Evolutionary conservation across 2,329 filamentous ascomycete species (phyloP).

Genomic region (Diplodia intermedia): DNA sequence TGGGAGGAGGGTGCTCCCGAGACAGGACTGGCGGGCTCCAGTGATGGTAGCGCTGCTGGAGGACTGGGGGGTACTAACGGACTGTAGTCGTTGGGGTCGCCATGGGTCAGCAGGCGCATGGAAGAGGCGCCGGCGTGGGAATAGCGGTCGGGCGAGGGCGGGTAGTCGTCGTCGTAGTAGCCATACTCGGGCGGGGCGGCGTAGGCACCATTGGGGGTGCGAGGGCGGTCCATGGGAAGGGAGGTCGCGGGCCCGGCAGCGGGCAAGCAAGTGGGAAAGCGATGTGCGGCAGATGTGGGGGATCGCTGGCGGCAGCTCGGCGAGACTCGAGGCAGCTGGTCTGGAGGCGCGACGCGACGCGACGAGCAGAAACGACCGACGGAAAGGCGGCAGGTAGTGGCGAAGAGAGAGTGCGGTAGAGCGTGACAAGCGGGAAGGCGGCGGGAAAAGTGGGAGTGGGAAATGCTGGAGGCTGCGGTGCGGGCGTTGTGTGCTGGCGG

Average conservation of each 20-base stretch:
- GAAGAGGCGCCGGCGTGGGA: slow-evolving; percentile 45
- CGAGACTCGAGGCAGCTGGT: slow-evolving; percentile 8
- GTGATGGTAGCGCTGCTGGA: slow-evolving; percentile 39
- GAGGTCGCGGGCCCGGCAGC: slow-evolving; percentile 27
- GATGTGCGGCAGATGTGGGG: slow-evolving; percentile 22
- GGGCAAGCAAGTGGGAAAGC: slow-evolving; percentile 14
- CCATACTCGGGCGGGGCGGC: slow-evolving; percentile 55
- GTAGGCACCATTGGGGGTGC: slow-evolving; percentile 47
- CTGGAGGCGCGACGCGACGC: slow-evolving; percentile 4
- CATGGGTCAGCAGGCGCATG: slow-evolving; percentile 59
- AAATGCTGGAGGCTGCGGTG: slow-evolving; percentile 11
- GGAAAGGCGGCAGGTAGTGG: slow-evolving; percentile 4
- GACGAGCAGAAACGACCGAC: slow-evolving; percentile 16
- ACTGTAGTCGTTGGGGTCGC: slow-evolving; percentile 52
- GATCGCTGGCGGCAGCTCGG: slow-evolving; percentile 27
- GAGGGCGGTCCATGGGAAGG: slow-evolving; percentile 44
- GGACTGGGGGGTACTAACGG: slow-evolving; percentile 49
- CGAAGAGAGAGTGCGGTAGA: slow-evolving; percentile 2
- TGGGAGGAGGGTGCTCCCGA: slow-evolving; percentile 19
- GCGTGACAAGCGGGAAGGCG: not conserved
- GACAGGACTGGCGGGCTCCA: slow-evolving; percentile 19
- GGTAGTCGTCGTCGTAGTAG: slow-evolving; percentile 50
- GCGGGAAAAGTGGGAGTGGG: not conserved
- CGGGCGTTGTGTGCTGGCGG: slow-evolving; percentile 4
- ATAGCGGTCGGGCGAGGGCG: slow-evolving; percentile 20